Evolutionary conservation across 345 rosid species (phyloP).

Genomic region (Dipteronia dyeriana): DNA sequence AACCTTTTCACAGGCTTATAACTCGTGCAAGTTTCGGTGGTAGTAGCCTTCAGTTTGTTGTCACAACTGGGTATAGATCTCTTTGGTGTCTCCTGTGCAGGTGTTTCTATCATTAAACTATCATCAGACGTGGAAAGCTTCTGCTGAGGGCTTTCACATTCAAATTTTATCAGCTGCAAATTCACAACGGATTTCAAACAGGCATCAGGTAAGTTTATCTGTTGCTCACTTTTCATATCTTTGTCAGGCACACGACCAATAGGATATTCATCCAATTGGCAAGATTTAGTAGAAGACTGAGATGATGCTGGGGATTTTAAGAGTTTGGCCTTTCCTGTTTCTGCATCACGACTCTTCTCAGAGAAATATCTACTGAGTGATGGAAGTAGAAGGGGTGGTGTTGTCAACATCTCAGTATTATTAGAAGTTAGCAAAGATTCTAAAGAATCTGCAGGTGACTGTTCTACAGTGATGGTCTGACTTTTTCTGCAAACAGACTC

Average conservation of each 20-base stretch:
- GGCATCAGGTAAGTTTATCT: conserved; percentile 20
- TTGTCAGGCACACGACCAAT: conserved; percentile 5
- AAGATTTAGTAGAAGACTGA: conserved; percentile 9
- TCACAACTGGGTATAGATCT: conserved; percentile 37
- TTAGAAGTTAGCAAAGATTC: conserved; percentile 15
- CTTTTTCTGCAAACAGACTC: not conserved
- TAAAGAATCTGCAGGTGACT: conserved; percentile 6
- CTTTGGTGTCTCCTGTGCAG: conserved; percentile 49
- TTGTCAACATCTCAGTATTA: conserved; percentile 17
- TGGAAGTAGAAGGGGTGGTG: conserved; percentile 25
- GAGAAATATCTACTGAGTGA: conserved; percentile 40
- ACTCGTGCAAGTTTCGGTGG: conserved; percentile 17
- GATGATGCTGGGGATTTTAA: conserved; percentile 21
- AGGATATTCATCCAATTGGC: conserved; percentile 7
- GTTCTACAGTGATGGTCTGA: conserved; percentile 16
- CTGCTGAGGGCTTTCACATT: conserved; percentile 35
- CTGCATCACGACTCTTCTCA: conserved; percentile 18
- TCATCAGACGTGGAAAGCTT: conserved; percentile 27
- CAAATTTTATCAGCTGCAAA: conserved; percentile 7
- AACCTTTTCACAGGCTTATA: conserved; percentile 47
- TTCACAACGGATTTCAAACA: conserved; percentile 5
- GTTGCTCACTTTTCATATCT: conserved; percentile 19
- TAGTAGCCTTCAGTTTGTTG: conserved; percentile 14
- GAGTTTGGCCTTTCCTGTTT: conserved; percentile 17
- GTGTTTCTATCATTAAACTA: conserved; percentile 37